Base-by-base conservation (phyloP, 2,329 filamentous ascomycete genomes). In the Apiospora phragmitis region DNA sequence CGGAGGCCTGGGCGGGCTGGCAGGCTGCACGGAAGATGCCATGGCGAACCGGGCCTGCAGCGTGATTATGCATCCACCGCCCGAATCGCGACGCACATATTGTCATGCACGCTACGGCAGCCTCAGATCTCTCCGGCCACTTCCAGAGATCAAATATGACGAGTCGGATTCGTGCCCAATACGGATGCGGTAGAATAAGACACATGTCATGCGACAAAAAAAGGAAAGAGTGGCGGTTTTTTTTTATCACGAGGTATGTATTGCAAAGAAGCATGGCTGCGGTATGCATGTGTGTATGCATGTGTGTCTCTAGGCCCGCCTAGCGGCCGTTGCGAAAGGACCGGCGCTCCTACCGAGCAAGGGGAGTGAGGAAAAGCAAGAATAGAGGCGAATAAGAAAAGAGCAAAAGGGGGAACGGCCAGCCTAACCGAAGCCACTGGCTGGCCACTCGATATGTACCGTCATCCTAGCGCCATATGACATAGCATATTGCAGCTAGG, bases 311-410 rank as follows among this genome's bases (percentile, higher is more conserved):
- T 67, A 42, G 38, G 24, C n/a, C 26, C 65, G 26, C n/a, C 71
- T 71, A 71, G 66, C 62, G 68, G 68, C 68, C 49, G 66, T 68
- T 68, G 66, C 24, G 32, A 43, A 38, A 68, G 66, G 45, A 43
- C 45, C 43, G 43, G 32, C 66, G 29, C 43, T 68, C 66, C 49
- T 55, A 55, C 49, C 49, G 49, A 55, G 49, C 24, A 55, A 32
- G 32, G 24, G 49, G 49, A 29, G 12, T 8, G 26, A 32, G 16
- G 49, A 32, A 32, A 55, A 55, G 49, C 29, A 55, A 55, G 24
- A 1, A 32, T 14, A 55, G 24, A 55, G 24, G 8, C 32, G 18
- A 32, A 55, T 18, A 55, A 21, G 49, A 32, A 55, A 55, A 18
- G 4, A 29, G n/a, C 16, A 18, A 32, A 32, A 21, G 26, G 49